These are phyloP conservation scores for Sungouiella thailandica DNA, from an alignment of 805 yeast genomes.

Conservation along the genomic window DNA sequence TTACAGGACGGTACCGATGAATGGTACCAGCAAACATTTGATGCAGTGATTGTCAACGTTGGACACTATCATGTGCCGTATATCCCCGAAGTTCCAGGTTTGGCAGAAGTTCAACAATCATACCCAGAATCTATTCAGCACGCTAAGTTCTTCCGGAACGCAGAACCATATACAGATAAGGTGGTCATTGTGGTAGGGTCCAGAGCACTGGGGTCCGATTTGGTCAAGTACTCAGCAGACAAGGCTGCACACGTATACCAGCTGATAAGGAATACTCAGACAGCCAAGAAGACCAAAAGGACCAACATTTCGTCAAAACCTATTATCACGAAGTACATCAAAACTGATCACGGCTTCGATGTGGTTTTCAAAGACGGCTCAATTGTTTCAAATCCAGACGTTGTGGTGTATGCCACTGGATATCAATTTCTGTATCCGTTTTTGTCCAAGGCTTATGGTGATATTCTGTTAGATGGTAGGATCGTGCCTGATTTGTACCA, in stretches of 20 bases:
- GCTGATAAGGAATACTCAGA: slow-evolving; percentile 20
- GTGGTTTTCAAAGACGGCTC: slow-evolving; percentile 48
- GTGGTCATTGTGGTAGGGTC: slow-evolving; percentile 23
- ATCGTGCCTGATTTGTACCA: slow-evolving; percentile 47
- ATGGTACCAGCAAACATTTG: slow-evolving; percentile 37
- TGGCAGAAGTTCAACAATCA: slow-evolving; percentile 26
- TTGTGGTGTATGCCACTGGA: slow-evolving; percentile 69
- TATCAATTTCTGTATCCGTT: slow-evolving; percentile 65
- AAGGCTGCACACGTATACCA: slow-evolving; percentile 22
- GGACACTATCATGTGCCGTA: slow-evolving; percentile 47
- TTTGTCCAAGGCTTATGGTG: slow-evolving; percentile 41
- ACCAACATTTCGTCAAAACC: slow-evolving; percentile 22
- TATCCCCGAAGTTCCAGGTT: slow-evolving; percentile 41
- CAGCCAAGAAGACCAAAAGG: slow-evolving; percentile 6
- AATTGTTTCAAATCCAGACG: slow-evolving; percentile 44
- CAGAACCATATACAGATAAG: slow-evolving; percentile 21
- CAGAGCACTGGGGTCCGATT: slow-evolving; percentile 26
- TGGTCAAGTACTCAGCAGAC: slow-evolving; percentile 21
- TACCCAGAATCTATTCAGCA: slow-evolving; percentile 34
- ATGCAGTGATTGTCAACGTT: slow-evolving; percentile 36
- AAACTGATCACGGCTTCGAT: slow-evolving; percentile 23
- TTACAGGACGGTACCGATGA: slow-evolving; percentile 19
- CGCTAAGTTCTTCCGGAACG: slow-evolving; percentile 39
- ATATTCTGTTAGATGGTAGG: slow-evolving; percentile 30
- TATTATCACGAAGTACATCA: slow-evolving; percentile 18